Evolutionary conservation across 495 filamentous ascomycete species (phyloP).

Genomic region (Podospora tetraspora): DNA sequence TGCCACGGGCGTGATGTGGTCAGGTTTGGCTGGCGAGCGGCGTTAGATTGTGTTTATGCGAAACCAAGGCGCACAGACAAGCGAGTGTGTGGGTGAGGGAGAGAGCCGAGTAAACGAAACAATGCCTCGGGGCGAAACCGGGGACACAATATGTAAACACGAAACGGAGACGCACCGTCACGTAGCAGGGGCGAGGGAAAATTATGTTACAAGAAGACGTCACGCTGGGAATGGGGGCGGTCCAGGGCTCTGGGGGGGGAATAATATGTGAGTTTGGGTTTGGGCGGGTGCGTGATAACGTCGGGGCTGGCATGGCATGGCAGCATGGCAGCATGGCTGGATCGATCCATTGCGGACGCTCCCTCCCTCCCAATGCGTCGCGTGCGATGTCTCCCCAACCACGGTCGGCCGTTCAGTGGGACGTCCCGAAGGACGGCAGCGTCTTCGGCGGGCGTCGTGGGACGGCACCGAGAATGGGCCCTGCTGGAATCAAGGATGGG

Average conservation of each 20-base stretch:
- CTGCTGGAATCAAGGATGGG: background rate
- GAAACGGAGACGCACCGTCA: background rate
- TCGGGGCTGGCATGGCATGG: background rate
- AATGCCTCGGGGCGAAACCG: background rate
- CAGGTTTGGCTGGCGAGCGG: background rate
- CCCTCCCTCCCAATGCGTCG: slow-evolving; percentile 1
- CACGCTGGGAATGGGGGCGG: slow-evolving; percentile 9
- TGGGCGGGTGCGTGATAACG: background rate
- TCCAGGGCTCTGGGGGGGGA: background rate
- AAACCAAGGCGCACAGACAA: background rate
- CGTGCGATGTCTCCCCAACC: slow-evolving; percentile 1
- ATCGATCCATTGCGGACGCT: slow-evolving; percentile 10
- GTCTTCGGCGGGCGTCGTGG: slow-evolving; percentile 4
- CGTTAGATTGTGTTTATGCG: background rate
- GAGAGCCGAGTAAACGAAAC: background rate
- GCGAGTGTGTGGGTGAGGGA: background rate
- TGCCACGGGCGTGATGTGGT: background rate
- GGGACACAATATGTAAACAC: background rate
- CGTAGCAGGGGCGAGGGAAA: background rate
- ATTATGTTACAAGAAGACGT: background rate
- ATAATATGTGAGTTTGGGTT: slow-evolving; percentile 9
- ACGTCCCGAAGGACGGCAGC: slow-evolving; percentile 11
- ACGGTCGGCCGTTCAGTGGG: slow-evolving; percentile 7
- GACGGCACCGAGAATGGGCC: slow-evolving; percentile 1
- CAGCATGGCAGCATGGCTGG: slow-evolving; percentile 3